Evolutionary conservation across 495 filamentous ascomycete genomes (phyloP), one percentile per base, ranked within the genome.

Genomic region (Penicillium desertorum): DNA sequence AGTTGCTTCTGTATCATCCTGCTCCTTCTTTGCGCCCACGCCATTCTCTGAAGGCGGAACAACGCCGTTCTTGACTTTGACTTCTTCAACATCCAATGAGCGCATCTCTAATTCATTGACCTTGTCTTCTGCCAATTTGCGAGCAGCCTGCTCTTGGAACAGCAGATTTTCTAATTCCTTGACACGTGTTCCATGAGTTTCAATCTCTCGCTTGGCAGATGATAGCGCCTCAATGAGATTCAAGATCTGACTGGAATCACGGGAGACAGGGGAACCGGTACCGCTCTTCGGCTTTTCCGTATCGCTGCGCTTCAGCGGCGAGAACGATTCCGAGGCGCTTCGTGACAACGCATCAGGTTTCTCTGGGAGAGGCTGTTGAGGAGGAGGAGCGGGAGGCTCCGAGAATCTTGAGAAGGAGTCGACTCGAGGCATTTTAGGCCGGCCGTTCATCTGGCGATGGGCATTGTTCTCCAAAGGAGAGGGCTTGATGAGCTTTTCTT

Each of bases 381-480:
- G 93, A 16, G 94, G 92, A 27, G 93, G 94, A 17, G 91, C 89
- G 9, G 91, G 92, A 19, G 92, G 92, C 55, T 96, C 91, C 3
- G 89, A 93, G 59, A 96, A 96, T 44, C 89, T 67, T 0, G 79
- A 81, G 45, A 80, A 72, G 10, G 74, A 73, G 62, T 79, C 77
- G 70, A 70, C 83, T 67, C 72, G 88, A 81, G 67, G 84, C 74
- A 79, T 81, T 82, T 74, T 73, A 11, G 76, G 71, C 49, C 70
- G 61, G 46, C 78, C 79, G 39, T 81, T 78, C 11, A 76, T 52
- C 52, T 77, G 76, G 39, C 72, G 73, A 51, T 68, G 62, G 32
- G 61, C 65, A 41, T 56, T 72, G 46, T 64, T 71, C 49, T 76
- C 79, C 39, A 70, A 62, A 20, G 64, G 63, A 12, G 77, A 70